Evolutionary conservation across 768 basidiomycete genomes (phyloP), one percentile per base, ranked within the genome.

Genomic region (Mycena alexandri): DNA sequence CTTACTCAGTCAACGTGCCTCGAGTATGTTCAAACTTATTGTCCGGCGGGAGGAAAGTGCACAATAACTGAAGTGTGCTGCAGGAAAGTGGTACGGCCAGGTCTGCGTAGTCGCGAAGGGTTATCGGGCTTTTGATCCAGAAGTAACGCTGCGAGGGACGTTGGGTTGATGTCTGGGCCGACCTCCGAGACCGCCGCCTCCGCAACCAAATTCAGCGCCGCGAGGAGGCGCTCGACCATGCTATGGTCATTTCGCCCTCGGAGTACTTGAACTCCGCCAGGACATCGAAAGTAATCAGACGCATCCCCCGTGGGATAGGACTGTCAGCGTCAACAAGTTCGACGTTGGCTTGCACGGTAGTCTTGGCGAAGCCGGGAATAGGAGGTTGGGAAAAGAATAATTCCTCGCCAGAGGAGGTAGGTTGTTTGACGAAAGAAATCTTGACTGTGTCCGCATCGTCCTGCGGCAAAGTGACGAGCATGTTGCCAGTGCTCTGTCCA

Each of bases 41-140:
- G 38, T 52, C 54, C n/a, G 43, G 11, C n/a, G 67, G n/a, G n/a
- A 68, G 54, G 61, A 68, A 63, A 2, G 67, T 58, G 6, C 29
- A 55, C 0, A 68, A 17, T 1, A 63, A 2, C 25, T 58, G 67
- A 13, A 68, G 29, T 7, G 29, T 63, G 36, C 54, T 63, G 13
- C 67, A 54, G 42, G 63, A 61, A 2, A 68, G 48, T 41, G 67
- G 67, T 3, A 61, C 61, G 14, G 67, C 21, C n/a, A 68, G 43
- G 34, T 68, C 67, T 0, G 67, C 61, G 56, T 63, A 63, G 48
- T 68, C 67, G 24, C 67, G 67, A 38, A 69, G 38, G 2, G 68
- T 60, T 13, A 63, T 63, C 29, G 25, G 61, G 0, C 61, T 61
- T n/a, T 6, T 53, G 61, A 17, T 41, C 46, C 41, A 68, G 33